A percentile compares a stretch with the other conserved stretches of the same genome.
These are phyloP conservation scores for Chenopodium suecicum DNA, from an alignment of 148 eudicot genomes.

Conservation along the genomic window DNA sequence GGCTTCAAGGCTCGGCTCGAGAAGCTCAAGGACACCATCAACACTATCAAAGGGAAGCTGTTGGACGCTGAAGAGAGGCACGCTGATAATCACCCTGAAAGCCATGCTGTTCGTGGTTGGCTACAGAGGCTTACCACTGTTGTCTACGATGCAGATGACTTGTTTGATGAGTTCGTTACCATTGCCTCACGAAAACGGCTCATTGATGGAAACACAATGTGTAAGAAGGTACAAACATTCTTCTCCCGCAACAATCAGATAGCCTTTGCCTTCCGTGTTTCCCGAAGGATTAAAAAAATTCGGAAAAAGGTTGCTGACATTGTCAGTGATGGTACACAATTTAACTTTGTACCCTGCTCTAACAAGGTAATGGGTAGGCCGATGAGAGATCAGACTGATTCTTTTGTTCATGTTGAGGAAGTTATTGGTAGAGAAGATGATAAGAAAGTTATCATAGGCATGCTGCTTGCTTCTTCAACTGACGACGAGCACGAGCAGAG, in stretches of 20 bases:
- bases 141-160: conserved; percentile 26
- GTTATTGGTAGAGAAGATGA: no score
- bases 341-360: no score
- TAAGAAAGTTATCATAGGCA: no score
- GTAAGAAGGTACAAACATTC: conserved; percentile 22
- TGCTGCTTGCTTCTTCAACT: neutral
- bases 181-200: neutral
- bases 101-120: conserved; percentile 14
- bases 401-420: no score
- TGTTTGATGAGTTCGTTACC: conserved; percentile 27
- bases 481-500: conserved; percentile 6
- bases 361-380: no score
- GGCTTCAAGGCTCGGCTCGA: no score
- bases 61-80: conserved; percentile 19
- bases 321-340: no score
- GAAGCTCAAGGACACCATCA: no score
- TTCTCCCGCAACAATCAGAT: neutral
- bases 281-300: no score
- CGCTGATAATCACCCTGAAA: neutral
- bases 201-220: neutral
- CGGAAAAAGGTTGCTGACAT: no score
- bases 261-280: no score
- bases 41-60: conserved; percentile 5
- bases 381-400: no score
- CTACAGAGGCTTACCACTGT: conserved; percentile 28